phyloP scores from a whole-genome alignment of 495 filamentous ascomycete species.

The Cercophora samala region DNA sequence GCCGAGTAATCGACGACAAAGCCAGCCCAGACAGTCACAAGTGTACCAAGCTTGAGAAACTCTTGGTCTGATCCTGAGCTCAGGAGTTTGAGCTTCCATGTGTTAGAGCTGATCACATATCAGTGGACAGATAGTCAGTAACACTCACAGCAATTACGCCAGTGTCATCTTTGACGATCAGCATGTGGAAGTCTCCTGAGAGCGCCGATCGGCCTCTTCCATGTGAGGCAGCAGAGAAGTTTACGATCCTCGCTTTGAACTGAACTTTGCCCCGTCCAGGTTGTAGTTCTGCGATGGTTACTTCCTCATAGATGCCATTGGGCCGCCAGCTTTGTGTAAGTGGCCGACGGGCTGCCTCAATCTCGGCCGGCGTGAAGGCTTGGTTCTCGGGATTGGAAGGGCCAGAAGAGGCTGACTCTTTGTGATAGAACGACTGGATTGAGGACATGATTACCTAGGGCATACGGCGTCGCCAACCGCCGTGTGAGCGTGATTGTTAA shows the following conservation, averaged over 20 bases:
- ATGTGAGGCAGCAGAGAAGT: slow-evolving; percentile 46
- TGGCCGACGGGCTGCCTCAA: slow-evolving; percentile 12
- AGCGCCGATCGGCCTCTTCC: slow-evolving; percentile 32
- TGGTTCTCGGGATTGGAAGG: slow-evolving; percentile 6
- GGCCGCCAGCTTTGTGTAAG: slow-evolving; percentile 50
- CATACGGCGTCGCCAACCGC: neutral
- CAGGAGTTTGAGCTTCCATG: slow-evolving; percentile 43
- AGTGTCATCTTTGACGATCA: slow-evolving; percentile 57
- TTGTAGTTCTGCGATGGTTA: slow-evolving; percentile 49
- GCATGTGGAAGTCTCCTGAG: slow-evolving; percentile 47
- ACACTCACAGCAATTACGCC: slow-evolving; percentile 52
- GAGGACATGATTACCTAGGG: slow-evolving; percentile 24
- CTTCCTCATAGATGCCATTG: slow-evolving; percentile 48
- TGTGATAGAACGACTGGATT: slow-evolving; percentile 55
- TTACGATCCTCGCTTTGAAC: slow-evolving; percentile 59
- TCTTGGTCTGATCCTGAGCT: slow-evolving; percentile 32
- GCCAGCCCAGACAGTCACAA: slow-evolving; percentile 43
- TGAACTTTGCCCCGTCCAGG: slow-evolving; percentile 50
- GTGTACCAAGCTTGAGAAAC: slow-evolving; percentile 39
- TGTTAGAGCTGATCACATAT: neutral
- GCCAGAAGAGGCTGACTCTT: slow-evolving; percentile 16
- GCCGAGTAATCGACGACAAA: slow-evolving; percentile 33
- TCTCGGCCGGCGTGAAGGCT: slow-evolving; percentile 10
- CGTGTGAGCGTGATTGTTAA: neutral
- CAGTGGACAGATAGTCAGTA: neutral